Base-by-base conservation (phyloP, 805 yeast species). In the Sugiyamaella boreocaroliniensis region DNA sequence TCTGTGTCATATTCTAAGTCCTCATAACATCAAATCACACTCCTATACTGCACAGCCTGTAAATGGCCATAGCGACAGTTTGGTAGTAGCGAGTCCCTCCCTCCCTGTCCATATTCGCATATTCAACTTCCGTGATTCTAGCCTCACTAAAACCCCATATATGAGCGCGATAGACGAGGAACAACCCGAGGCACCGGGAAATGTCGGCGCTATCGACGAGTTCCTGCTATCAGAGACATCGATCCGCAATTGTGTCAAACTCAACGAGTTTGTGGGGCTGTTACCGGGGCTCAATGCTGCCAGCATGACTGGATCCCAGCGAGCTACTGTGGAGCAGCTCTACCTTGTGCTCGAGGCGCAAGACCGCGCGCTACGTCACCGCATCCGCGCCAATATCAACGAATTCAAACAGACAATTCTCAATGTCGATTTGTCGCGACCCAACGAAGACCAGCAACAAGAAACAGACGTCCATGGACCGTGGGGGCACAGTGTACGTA, bases 151-250 rank as follows among this genome's bases (percentile, higher is more conserved):
- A 22, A 22, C 26, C 6, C 26, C 26, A 22, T 22, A 4, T 22
- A 32, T 32, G 37, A 32, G 37, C 11, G 37, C 37, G 37, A 37
- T 19, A 9, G 47, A 37, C 34, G 43, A 29, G 22, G 46, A 53
- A 45, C 37, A 32, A 14, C n/a, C 12, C 37, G 37, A 10, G 37
- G n/a, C n/a, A 4, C 37, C 12, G 37, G 37, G n/a, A 10, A 14
- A 32, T 9, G 10, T 14, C 8, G n/a, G 37, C 37, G n/a, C n/a
- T 15, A 45, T 55, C 16, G 41, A 43, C n/a, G 29, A 45, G 15
- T 55, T 49, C 40, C 49, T 55, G 45, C 45, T 52, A 10, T 19
- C 52, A 12, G 52, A 53, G 20, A 50, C 58, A 11, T 45, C 55
- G 12, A n/a, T 55, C 14, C 22, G 40, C 4, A 52, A 55, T 15